Conservation (phyloP, 495 filamentous ascomycete species). For the Friedmanniomyces simplex region DNA sequence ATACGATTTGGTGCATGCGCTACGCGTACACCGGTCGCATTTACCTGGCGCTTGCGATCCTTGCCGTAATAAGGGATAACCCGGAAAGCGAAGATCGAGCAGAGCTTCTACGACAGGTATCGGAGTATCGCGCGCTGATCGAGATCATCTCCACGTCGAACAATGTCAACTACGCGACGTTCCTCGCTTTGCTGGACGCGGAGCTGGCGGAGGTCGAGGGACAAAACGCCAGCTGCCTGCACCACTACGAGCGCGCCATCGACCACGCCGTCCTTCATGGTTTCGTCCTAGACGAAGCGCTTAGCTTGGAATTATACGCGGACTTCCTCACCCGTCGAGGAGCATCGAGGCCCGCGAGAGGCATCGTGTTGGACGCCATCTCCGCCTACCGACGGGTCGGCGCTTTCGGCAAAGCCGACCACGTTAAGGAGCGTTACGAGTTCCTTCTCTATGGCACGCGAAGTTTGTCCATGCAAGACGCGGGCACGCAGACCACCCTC, state of each 20-base stretch:
- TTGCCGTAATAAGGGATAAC: slow-evolving; percentile 51
- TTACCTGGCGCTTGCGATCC: slow-evolving; percentile 57
- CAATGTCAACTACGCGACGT: slow-evolving; percentile 69
- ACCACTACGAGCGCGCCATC: slow-evolving; percentile 61
- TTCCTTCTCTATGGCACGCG: slow-evolving; percentile 59
- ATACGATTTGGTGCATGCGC: slow-evolving; percentile 59
- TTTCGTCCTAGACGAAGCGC: slow-evolving; percentile 69
- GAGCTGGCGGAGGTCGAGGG: slow-evolving; percentile 56
- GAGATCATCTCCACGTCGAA: slow-evolving; percentile 57
- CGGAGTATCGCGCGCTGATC: slow-evolving; percentile 51
- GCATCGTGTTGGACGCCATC: slow-evolving; percentile 60
- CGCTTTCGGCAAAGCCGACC: slow-evolving; percentile 61
- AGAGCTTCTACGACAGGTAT: slow-evolving; percentile 45
- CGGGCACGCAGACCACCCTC: slow-evolving; percentile 57
- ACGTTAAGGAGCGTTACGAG: slow-evolving; percentile 59
- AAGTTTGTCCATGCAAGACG: slow-evolving; percentile 52
- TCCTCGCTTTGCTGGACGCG: slow-evolving; percentile 65
- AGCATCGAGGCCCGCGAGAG: slow-evolving; percentile 61
- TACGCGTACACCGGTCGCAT: slow-evolving; percentile 54
- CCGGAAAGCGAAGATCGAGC: slow-evolving; percentile 40
- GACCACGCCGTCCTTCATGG: slow-evolving; percentile 72
- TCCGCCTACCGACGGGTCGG: slow-evolving; percentile 63
- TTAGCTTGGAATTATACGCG: slow-evolving; percentile 65
- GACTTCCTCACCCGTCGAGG: slow-evolving; percentile 63
- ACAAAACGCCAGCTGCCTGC: slow-evolving; percentile 51